Evolutionary conservation across 1,139 yeast genomes (phyloP), one percentile per base, ranked within the genome.

Genomic region (Diutina ranongensis): DNA sequence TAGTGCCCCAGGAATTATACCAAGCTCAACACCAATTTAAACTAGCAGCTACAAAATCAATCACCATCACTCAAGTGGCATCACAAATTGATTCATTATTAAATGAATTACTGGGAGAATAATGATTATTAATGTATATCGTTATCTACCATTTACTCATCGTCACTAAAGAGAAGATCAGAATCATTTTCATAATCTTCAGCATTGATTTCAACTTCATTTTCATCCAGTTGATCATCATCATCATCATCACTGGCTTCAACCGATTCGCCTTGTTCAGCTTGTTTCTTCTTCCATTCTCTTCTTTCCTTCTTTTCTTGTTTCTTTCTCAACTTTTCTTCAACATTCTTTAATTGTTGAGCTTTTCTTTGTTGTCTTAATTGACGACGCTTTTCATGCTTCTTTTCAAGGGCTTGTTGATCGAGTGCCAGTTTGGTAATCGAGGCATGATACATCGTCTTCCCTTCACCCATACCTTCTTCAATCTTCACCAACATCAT

Each of bases 401-500:
- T 74, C 63, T 75, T 73, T 51, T 86, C 94, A 55, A 87, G 64
- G 38, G 66, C 72, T 52, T 69, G 68, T 35, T 74, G 66, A 60
- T 89, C 94, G 46, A 68, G 62, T 48, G 71, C 69, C 2, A 83
- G 61, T 65, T 88, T 89, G 47, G 68, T 66, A 49, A 86, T 69
- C 46, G 68, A 71, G 40, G 86, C 72, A 60, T 94, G 98, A 63
- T 83, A 86, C 50, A 94, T 63, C 16, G 94, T 86, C 65, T 87
- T 88, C 27, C 72, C 66, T 4, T 71, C 58, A 45, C 98, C 98
- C 45, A 89, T 76, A 16, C 94, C 96, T 60, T 92, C 97, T 63
- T 92, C 97, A 49, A 94, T 85, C 66, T 94, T 94, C 48, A 83
- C 68, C 50, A 92, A 69, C 45, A 78, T 68, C 64, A 94, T 69